A percentile compares a stretch with the other conserved stretches of the same genome.
Evolutionary conservation across 2,329 filamentous ascomycete genomes (phyloP).

Genomic region (Hysterium pulicare): DNA sequence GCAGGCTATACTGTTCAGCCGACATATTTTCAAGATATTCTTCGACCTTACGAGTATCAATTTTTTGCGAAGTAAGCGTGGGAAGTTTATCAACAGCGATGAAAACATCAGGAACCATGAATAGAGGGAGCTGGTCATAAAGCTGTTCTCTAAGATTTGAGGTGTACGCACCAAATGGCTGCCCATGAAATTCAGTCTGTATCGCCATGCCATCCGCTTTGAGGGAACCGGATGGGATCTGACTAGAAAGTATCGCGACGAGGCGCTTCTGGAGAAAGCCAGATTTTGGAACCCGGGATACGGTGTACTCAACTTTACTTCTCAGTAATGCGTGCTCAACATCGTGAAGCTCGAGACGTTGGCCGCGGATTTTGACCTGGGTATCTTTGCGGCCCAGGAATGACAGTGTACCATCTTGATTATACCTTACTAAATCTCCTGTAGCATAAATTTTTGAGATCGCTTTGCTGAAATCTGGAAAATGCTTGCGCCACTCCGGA

Average conservation of each 20-base stretch:
- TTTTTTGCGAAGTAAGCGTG: conserved; percentile 28
- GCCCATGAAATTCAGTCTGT: background rate
- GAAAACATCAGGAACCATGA: conserved; percentile 35
- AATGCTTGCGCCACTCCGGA: conserved; percentile 4
- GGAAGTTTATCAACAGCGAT: conserved; percentile 30
- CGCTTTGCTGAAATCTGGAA: background rate
- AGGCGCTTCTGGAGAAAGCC: background rate
- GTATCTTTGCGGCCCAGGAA: conserved; percentile 16
- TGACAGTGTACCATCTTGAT: conserved; percentile 13
- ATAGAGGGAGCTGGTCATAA: conserved; percentile 7
- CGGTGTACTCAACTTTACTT: too few species aligned
- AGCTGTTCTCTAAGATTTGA: background rate
- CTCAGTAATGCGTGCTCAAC: too few species aligned
- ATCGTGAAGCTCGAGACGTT: conserved; percentile 40
- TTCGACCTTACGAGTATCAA: conserved; percentile 24
- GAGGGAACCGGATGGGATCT: background rate
- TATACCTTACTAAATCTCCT: conserved; percentile 14
- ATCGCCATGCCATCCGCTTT: background rate
- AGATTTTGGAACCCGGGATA: background rate
- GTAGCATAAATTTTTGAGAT: conserved; percentile 9
- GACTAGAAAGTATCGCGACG: background rate
- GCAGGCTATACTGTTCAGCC: conserved; percentile 10
- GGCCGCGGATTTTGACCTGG: conserved; percentile 34
- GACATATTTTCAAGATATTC: conserved; percentile 41
- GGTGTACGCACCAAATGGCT: background rate